These are phyloP conservation scores for Leishmania aethiopica DNA, from an alignment of 208 protist genomes.

Conservation along the genomic window DNA sequence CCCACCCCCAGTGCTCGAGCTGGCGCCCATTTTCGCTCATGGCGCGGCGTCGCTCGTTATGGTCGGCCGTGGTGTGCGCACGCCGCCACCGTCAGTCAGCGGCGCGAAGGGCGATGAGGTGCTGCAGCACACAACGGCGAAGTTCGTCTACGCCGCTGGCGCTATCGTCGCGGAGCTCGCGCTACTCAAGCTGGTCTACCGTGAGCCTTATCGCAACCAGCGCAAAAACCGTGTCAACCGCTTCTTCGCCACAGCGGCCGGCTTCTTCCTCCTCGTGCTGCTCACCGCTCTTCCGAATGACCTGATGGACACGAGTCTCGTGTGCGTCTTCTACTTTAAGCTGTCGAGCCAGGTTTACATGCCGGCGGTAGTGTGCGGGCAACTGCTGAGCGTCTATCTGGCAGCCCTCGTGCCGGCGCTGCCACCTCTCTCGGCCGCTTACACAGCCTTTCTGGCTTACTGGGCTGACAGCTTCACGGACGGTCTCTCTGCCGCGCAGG, in stretches of 20 bases:
- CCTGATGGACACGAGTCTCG: constrained; percentile 48
- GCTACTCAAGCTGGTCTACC: constrained; percentile 60
- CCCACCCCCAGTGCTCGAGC: constrained; percentile 5
- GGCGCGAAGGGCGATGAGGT: constrained; percentile 24
- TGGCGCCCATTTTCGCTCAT: constrained; percentile 32
- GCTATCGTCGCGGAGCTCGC: constrained; percentile 44
- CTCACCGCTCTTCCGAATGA: constrained; percentile 55
- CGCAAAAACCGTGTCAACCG: constrained; percentile 39
- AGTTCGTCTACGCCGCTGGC: constrained; percentile 64
- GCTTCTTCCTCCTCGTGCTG: constrained; percentile 47
- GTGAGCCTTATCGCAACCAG: constrained; percentile 47
- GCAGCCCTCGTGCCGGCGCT: constrained; percentile 40
- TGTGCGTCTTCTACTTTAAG: constrained; percentile 44
- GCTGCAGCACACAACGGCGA: constrained; percentile 41
- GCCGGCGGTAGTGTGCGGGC: constrained; percentile 54
- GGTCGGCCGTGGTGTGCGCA: constrained; percentile 26
- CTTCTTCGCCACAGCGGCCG: constrained; percentile 36
- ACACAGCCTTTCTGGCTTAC: constrained; percentile 15
- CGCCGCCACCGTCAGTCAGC: constrained; percentile 23
- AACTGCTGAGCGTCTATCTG: constrained; percentile 60
- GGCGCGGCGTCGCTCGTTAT: constrained; percentile 47
- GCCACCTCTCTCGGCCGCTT: constrained; percentile 29
- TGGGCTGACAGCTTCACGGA: constrained; percentile 7
- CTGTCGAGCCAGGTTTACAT: constrained; percentile 53
- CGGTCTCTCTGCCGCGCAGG: constrained; percentile 21